Base-by-base conservation (phyloP, 495 filamentous ascomycete genomes). In the Extremus antarcticus region DNA sequence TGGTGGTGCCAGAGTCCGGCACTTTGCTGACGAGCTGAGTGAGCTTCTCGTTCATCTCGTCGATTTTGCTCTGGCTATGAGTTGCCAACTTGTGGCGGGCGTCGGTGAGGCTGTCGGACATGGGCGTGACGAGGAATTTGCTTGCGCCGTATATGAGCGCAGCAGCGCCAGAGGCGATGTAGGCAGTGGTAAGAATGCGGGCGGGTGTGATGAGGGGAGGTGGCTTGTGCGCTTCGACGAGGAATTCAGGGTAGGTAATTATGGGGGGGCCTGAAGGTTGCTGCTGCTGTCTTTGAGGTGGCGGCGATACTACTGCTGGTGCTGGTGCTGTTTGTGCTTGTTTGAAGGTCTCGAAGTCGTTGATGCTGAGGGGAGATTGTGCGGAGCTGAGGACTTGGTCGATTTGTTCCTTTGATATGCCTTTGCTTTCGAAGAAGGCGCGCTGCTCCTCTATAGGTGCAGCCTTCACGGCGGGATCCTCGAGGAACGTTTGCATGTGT, bases 241-340 rank as follows among this genome's bases (percentile, higher is more conserved):
- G 82, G 71, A 95, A 96, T 69, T 98, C 92, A 47, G 92, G 92
- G 71, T 96, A 97, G 22, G 92, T 98, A 63, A 97, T 85, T 60
- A 98, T 90, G n/a, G 91, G 94, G 21, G 88, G 58, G 2, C 16
- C 29, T 20, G 57, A 43, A 1, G 32, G 25, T 23, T 3, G 41
- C 43, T 51, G 39, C 29, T 25, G 29, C 29, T 35, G 29, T 35
- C 13, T 4, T 35, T 13, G 43, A 25, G 47, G 43, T 56, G 38
- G 48, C 15, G 17, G 45, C 17, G 20, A 45, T 21, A n/a, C 16
- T 21, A 45, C 10, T 29, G 35, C 25, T 57, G n/a, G 43, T 25
- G 43, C 46, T 53, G 16, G 41, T 21, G 8, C 58, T 46, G 43
- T 53, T 53, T 60, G 38, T 4, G 29, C 13, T 35, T 59, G 53